Evolutionary conservation across 805 yeast genomes (phyloP), one percentile per base, ranked within the genome.

Genomic region (Myxozyma neotropica): DNA sequence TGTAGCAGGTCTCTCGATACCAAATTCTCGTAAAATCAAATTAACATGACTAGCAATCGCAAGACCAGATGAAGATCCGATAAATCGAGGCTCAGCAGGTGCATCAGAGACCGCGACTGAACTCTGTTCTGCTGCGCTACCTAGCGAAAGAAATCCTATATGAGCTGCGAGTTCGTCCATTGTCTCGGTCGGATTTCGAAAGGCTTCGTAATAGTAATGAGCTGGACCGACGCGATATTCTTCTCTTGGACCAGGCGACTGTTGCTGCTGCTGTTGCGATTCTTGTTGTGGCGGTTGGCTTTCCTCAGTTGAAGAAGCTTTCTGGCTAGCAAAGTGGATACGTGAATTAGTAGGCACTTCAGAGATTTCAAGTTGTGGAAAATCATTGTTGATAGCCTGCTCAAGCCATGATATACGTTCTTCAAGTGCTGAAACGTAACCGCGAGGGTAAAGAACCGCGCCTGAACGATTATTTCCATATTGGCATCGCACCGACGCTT

Each of bases 191-290:
- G 65, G 65, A 35, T 61, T 61, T 24, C 57, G 40, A 45, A 61
- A 61, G 1, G 65, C 65, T 29, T 61, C 65, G 35, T 57, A 55
- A 40, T 61, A 61, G 31, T 61, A 61, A 46, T 61, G 65, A 19
- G 42, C 62, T 23, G 65, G 65, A 12, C 65, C 65, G 19, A 61
- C 62, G 3, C 62, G 26, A 33, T 42, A 61, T 5, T 31, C 35
- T 39, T 40, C 54, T 7, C 31, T 10, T 5, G 39, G 42, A 2
- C 17, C 40, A 12, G 55, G 48, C 3, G 53, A 39, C 19, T n/a
- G 54, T 23, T 4, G 31, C 35, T 15, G 24, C 13, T 4, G 19
- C 8, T 17, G n/a, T 19, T 35, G 33, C 35, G 15, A 17, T 29
- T 23, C 43, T 24, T 31, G 50, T 21, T 35, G 43, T 15, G 26